Base-by-base conservation (phyloP, 768 basidiomycete genomes). In the Pisolithus tinctorius region DNA sequence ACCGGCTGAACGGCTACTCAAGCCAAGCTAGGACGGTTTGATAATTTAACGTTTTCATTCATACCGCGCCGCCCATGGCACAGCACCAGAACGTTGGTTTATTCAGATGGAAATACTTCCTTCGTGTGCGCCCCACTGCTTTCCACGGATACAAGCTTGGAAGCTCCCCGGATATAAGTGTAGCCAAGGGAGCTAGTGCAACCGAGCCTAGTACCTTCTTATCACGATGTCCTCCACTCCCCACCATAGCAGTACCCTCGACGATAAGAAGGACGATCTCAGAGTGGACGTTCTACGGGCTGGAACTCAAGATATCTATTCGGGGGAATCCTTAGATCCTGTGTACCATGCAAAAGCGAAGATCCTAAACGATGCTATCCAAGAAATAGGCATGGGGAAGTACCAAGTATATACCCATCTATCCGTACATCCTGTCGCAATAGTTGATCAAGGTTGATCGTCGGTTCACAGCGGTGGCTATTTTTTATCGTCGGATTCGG, bases 401-500 rank as follows among this genome's bases (percentile, higher is more conserved):
- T 85, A 85, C 60, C 83, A 84, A 66, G 79, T 77, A 55, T 52
- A 64, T 55, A n/a, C 6, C 6, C 29, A 29, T 49, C 25, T 43
- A 10, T 53, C 14, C 11, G n/a, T 23, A 9, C 31, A 14, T 25
- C 54, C 47, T 43, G 14, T 26, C 41, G 11, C 47, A 11, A 55
- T 30, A 27, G 20, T 17, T 44, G 23, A 48, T 47, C 49, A 23
- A 55, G 45, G 16, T 7, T 1, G 8, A 39, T 1, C 34, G 13
- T 13, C 34, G 11, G 25, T 16, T 45, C 27, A 17, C 52, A 86
- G 83, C 84, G 80, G 71, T 68, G 70, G 51, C 62, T 88, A 34
- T 86, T 88, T 62, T 50, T 79, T 47, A 82, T 85, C 27, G 76
- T 83, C 16, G 86, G 84, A 2, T 86, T 88, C 66, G 86, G 86